Evolutionary conservation across 148 eudicot species (phyloP).

Genomic region (Suaeda aralocaspica): DNA sequence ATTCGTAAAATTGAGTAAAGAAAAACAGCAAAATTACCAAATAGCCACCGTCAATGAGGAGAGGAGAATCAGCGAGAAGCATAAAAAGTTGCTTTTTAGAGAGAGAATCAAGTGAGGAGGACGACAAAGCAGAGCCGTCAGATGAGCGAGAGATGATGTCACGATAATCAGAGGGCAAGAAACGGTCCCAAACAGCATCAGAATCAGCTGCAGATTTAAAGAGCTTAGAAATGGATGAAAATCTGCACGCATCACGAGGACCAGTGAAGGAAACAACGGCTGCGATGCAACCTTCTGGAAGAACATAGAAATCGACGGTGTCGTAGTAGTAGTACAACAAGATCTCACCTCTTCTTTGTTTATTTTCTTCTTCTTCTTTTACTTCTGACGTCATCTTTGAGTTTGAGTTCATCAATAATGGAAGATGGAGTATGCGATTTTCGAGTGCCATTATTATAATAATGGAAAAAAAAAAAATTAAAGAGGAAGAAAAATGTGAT

Average conservation of each 20-base stretch:
- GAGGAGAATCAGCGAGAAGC: slow-evolving; percentile 37
- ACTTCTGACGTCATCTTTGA: slow-evolving; percentile 3
- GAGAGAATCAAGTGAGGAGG: slow-evolving; percentile 4
- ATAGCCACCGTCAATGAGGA: slow-evolving; percentile 46
- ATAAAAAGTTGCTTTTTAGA: slow-evolving; percentile 46
- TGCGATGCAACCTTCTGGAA: slow-evolving; percentile 50
- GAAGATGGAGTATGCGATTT: too few relatives aligned
- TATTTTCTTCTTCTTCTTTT: background rate
- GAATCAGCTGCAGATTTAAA: slow-evolving; percentile 51
- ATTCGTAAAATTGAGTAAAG: background rate
- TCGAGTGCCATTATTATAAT: too few relatives aligned
- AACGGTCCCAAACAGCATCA: slow-evolving; percentile 44
- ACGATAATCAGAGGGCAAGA: slow-evolving; percentile 46
- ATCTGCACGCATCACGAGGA: slow-evolving; percentile 40
- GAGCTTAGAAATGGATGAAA: slow-evolving; percentile 29
- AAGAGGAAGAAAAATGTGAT: background rate
- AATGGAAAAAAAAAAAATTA: too few relatives aligned
- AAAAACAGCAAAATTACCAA: slow-evolving; percentile 33
- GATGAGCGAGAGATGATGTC: slow-evolving; percentile 29
- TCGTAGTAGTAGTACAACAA: background rate
- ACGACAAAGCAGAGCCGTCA: slow-evolving; percentile 1
- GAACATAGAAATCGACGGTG: background rate
- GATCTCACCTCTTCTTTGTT: background rate
- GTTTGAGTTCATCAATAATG: background rate
- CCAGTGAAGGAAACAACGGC: slow-evolving; percentile 31